Evolutionary conservation across 345 rosid species (phyloP).

Genomic region (Euclidium syriacum): DNA sequence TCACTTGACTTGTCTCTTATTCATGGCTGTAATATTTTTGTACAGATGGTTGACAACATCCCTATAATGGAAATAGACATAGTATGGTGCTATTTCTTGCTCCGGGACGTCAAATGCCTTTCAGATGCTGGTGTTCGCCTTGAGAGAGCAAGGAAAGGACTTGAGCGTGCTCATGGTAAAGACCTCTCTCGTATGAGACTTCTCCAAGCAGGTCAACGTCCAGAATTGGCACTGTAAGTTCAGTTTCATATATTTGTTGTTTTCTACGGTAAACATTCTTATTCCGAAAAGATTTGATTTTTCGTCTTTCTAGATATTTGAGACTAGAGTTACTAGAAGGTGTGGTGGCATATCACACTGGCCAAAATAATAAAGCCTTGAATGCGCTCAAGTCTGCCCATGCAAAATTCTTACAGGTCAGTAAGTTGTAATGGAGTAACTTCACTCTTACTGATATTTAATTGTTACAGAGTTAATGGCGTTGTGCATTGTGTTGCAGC

Average conservation of each 20-base stretch:
- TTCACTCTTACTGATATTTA: not conserved
- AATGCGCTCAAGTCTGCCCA: conserved; percentile 67
- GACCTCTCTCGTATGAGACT: conserved; percentile 77
- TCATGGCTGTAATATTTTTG: conserved; percentile 17
- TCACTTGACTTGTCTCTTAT: not conserved
- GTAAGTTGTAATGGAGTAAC: not conserved
- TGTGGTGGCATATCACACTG: conserved; percentile 86
- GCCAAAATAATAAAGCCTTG: conserved; percentile 57
- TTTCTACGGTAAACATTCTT: not conserved
- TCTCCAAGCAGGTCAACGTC: conserved; percentile 72
- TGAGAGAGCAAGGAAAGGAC: conserved; percentile 79
- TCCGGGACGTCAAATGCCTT: conserved; percentile 71
- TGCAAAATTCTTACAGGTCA: conserved; percentile 67
- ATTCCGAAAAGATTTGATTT: not conserved
- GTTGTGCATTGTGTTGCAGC: conserved; percentile 38
- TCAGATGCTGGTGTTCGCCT: conserved; percentile 87
- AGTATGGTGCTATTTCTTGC: conserved; percentile 98
- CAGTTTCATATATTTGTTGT: not conserved
- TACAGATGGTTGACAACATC: conserved; percentile 81
- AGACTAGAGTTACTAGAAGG: conserved; percentile 92
- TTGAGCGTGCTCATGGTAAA: conserved; percentile 89
- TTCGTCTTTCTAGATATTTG: conserved; percentile 48
- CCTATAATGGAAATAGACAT: conserved; percentile 94
- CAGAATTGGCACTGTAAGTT: conserved; percentile 80
- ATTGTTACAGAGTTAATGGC: not conserved